Evolutionary conservation across 75 land plant species (phyloP), one percentile per base, ranked within the genome.

Genomic region (Cupressus sempervirens): DNA sequence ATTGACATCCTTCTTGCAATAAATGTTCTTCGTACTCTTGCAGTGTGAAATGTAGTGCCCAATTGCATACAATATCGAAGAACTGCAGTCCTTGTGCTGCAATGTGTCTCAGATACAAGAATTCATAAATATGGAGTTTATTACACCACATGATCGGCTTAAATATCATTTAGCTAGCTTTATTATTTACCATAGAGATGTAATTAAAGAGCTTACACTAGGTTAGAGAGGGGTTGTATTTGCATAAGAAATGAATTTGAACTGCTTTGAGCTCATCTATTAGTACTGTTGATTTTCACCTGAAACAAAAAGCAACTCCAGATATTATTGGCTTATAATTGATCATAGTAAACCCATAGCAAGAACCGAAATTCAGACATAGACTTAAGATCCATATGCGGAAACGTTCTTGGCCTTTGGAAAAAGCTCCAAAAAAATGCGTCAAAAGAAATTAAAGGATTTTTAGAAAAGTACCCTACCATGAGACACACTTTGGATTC

Each of bases 261-360:
- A 35, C 41, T 36, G 80, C 80, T 76, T 76, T 76, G 9, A 76
- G 43, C 80, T 36, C 46, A 76, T 76, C 80, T 38, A 76, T 20
- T 16, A 3, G 43, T 40, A 76, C 23, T 5, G 80, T 40, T 20
- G 45, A 38, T 3, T 76, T 38, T 36, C 20, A 40, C 80, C 80
- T 76, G 80, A 76, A 40, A 40, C 80, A 76, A 76, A 18, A 76
- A 76, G 43, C n/a, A 38, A 40, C 80, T 40, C 43, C 20, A 76
- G 26, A 38, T 40, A 40, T 40, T 20, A 76, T 20, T 18, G 43
- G 20, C 46, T 38, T 76, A 5, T 40, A 38, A 16, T 23, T 76
- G 23, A 7, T 76, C 35, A 36, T 1, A 7, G 9, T 14, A 76
- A 76, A 18, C 35, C 40, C 41, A 76, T 18, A 35, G 26, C 13